These are phyloP conservation scores for Saksenaea vasiformis DNA, from an alignment of 371 early-diverging fungal species.

Conservation along the genomic window DNA sequence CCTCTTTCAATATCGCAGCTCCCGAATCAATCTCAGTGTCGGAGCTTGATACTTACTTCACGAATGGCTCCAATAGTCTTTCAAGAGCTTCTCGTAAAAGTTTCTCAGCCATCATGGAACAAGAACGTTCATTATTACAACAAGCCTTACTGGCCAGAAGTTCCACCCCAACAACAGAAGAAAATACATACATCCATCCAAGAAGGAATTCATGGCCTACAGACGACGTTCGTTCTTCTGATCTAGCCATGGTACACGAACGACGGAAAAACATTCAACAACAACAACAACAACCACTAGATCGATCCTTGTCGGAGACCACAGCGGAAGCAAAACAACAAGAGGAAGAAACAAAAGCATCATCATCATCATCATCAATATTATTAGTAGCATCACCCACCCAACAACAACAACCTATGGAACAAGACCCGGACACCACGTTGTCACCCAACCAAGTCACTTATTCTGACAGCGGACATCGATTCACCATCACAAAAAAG, in stretches of 20 bases:
- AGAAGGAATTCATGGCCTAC: background rate
- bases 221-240: background rate
- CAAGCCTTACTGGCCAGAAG: slow-evolving; percentile 31
- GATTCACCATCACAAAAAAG: slow-evolving; percentile 19
- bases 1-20: slow-evolving; percentile 39
- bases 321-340: background rate
- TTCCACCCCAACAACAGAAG: background rate
- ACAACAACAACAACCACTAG: background rate
- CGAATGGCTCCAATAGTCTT: slow-evolving; percentile 12
- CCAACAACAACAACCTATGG: background rate
- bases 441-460: background rate
- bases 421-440: background rate
- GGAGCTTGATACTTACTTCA: slow-evolving; percentile 50
- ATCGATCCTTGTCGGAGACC: background rate
- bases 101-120: slow-evolving; percentile 17
- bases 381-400: too few relatives aligned
- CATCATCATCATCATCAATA: too few relatives aligned
- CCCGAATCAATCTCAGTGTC: slow-evolving; percentile 52
- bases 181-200: background rate
- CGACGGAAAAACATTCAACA: background rate
- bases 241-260: background rate
- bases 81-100: slow-evolving; percentile 17
- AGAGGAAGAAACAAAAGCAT: background rate
- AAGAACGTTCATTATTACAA: slow-evolving; percentile 33
- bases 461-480: slow-evolving; percentile 8